phyloP scores from a whole-genome alignment of 2,329 filamentous ascomycete genomes.

The Beauveria medogensis region DNA sequence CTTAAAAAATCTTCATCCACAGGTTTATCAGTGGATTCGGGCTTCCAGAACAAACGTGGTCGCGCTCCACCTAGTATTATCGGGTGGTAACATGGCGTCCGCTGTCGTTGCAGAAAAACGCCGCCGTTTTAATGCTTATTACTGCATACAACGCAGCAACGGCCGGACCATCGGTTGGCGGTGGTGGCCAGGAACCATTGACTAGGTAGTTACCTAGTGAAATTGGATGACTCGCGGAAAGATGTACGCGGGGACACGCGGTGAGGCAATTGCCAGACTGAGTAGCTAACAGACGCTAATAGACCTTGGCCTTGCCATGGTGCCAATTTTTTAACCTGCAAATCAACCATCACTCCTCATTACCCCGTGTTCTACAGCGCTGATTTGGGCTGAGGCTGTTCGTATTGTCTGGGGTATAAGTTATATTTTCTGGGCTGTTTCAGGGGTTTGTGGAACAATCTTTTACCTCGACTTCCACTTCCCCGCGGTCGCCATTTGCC shows the following conservation, averaged over 20 bases:
- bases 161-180: background rate
- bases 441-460: background rate
- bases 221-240: background rate
- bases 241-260: background rate
- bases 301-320: no score
- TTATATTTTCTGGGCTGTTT: background rate
- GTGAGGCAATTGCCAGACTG: background rate
- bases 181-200: background rate
- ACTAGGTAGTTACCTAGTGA: no score
- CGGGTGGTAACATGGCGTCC: background rate
- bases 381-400: no score
- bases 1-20: background rate
- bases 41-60: background rate
- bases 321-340: no score
- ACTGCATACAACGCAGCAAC: background rate
- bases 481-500: no score
- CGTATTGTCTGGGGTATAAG: background rate
- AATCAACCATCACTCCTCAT: no score
- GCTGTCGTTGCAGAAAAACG: background rate
- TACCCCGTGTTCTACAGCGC: no score
- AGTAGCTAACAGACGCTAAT: background rate
- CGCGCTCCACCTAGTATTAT: background rate
- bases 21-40: slow-evolving; percentile 4
- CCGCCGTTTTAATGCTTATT: background rate
- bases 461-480: no score